phyloP scores from a whole-genome alignment of 192 early-diverging fungal species.

The Gaertneriomyces semiglobifer region DNA sequence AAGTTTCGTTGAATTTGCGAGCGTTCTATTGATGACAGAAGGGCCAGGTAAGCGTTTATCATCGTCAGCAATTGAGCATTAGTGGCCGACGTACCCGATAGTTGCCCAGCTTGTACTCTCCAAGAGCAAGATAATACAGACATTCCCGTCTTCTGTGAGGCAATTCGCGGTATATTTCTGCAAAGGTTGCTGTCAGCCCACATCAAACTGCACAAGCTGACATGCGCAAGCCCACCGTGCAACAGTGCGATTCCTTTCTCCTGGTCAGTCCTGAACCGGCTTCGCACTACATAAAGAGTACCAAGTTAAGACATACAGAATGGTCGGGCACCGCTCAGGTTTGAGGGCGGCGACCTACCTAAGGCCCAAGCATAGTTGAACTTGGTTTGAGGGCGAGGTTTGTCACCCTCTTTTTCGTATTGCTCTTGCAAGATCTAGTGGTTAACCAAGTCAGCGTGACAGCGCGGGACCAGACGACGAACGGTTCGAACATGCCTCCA shows the following conservation, averaged over 20 bases:
- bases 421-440: slow-evolving; percentile 19
- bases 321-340: not conserved
- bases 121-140: slow-evolving; percentile 89
- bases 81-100: slow-evolving; percentile 51
- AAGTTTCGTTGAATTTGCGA: slow-evolving; percentile 71
- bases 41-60: not conserved
- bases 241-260: slow-evolving; percentile 73
- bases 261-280: slow-evolving; percentile 62
- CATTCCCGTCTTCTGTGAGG: slow-evolving; percentile 87
- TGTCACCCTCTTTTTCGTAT: slow-evolving; percentile 59
- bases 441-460: not conserved
- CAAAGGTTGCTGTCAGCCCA: not conserved
- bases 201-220: not conserved
- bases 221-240: slow-evolving; percentile 48
- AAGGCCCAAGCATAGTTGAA: slow-evolving; percentile 98
- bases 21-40: slow-evolving; percentile 42
- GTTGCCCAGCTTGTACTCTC: slow-evolving; percentile 86
- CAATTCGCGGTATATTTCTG: slow-evolving; percentile 84
- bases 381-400: slow-evolving; percentile 77
- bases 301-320: not conserved
- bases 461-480: not conserved
- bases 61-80: not conserved
- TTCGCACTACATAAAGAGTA: slow-evolving; percentile 30
- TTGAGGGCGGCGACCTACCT: slow-evolving; percentile 42
- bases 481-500: slow-evolving; percentile 9